Evolutionary conservation across 768 basidiomycete genomes (phyloP).

Genomic region (Mycena rosella): DNA sequence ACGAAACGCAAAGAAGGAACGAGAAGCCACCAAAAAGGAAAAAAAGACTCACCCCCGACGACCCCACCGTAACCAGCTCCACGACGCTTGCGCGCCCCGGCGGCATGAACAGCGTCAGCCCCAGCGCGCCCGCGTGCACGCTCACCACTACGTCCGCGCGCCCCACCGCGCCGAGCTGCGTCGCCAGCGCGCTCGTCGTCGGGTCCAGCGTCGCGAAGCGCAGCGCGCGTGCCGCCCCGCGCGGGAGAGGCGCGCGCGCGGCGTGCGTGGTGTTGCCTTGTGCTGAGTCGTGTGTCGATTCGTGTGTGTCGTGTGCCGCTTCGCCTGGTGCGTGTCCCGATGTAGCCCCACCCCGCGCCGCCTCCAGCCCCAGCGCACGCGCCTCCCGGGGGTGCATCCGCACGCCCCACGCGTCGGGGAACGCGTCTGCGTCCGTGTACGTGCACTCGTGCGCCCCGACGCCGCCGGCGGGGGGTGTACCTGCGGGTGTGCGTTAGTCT

Average conservation of each 20-base stretch:
- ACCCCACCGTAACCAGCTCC: constrained; percentile 25
- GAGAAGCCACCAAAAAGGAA: no score
- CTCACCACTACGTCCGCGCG: constrained; percentile 36
- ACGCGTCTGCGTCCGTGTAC: constrained; percentile 32
- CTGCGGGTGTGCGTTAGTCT: neutral
- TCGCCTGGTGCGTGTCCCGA: no score
- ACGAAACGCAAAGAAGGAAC: neutral
- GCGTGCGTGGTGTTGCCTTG: no score
- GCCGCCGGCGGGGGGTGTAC: constrained; percentile 16
- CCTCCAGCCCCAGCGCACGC: constrained; percentile 19
- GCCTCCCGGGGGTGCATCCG: constrained; percentile 32
- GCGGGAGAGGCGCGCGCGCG: no score
- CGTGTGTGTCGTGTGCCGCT: no score
- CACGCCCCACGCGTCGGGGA: constrained; percentile 33
- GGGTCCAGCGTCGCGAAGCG: constrained; percentile 36
- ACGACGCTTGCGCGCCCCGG: constrained; percentile 35
- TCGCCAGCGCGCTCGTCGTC: constrained; percentile 33
- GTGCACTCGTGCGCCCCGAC: constrained; percentile 34
- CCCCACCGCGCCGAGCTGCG: constrained; percentile 33
- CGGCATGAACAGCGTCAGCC: constrained; percentile 36
- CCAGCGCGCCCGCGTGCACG: constrained; percentile 37
- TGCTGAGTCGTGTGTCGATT: no score
- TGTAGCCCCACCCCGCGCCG: no score
- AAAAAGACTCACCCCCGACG: constrained; percentile 26
- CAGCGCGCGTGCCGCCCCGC: constrained; percentile 27